Conservation (phyloP, 345 rosid species). For the Corymbia maculata region DNA sequence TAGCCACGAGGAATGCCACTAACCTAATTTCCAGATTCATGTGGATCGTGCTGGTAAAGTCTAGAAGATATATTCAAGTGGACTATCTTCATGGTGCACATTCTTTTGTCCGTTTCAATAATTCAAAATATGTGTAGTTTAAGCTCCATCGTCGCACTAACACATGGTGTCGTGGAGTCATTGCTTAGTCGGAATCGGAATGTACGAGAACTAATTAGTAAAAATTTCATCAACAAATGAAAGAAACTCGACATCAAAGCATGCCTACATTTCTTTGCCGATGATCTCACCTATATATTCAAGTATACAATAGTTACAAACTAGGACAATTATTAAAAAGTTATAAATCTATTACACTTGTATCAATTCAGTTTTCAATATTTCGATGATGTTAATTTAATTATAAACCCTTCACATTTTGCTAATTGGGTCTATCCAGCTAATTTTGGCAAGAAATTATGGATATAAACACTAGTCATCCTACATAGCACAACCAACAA, state of each 20-base stretch:
- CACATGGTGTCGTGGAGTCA: neutral
- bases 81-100: neutral
- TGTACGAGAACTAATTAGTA: neutral
- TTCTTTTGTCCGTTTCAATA: neutral
- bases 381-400: too few relatives aligned
- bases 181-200: neutral
- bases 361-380: too few relatives aligned
- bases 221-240: neutral
- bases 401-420: too few relatives aligned
- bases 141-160: neutral
- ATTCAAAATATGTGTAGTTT: neutral
- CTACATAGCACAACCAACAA: rapidly evolving
- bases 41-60: neutral
- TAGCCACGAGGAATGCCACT: neutral
- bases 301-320: neutral
- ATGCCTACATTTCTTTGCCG: neutral
- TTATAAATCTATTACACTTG: too few relatives aligned
- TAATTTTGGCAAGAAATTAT: too few relatives aligned
- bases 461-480: rapidly evolving
- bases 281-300: neutral
- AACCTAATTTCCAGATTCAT: neutral
- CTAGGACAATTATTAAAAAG: neutral
- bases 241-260: neutral
- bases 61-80: neutral
- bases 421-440: too few relatives aligned